These are phyloP conservation scores for Neonectria ditissima DNA, from an alignment of 2,329 filamentous ascomycete species.

Conservation along the genomic window DNA sequence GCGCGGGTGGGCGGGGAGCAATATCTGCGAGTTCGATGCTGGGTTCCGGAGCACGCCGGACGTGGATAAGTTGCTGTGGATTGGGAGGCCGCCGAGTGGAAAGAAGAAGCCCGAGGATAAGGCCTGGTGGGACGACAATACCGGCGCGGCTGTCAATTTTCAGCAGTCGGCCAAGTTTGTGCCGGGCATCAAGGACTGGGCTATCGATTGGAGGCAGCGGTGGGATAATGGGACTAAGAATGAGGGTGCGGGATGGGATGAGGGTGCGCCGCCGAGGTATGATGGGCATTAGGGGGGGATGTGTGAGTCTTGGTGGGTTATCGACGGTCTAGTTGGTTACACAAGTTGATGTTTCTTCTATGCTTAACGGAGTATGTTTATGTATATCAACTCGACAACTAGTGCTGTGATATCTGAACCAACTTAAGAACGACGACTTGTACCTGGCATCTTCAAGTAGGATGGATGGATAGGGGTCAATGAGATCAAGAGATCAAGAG, in stretches of 20 bases:
- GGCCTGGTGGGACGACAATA: not conserved
- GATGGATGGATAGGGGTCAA: too few relatives aligned
- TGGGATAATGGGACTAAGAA: not conserved
- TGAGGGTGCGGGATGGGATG: not conserved
- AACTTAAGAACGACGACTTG: not conserved
- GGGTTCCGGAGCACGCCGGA: not conserved
- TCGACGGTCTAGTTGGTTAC: not conserved
- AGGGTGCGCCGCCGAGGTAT: not conserved
- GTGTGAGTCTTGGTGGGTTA: too few relatives aligned
- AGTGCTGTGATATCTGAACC: not conserved
- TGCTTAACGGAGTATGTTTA: not conserved
- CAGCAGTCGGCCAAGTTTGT: not conserved
- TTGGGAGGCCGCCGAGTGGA: not conserved
- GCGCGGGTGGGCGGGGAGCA: slow-evolving; percentile 7
- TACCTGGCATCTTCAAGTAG: too few relatives aligned
- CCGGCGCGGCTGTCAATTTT: not conserved
- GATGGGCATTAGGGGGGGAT: not conserved
- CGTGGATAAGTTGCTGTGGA: not conserved
- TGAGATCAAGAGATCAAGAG: too few relatives aligned
- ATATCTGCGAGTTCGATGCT: slow-evolving; percentile 9
- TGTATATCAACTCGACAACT: too few relatives aligned
- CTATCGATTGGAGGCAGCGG: not conserved
- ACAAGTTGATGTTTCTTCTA: not conserved
- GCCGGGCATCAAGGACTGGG: not conserved
- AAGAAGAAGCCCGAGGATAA: not conserved